Conservation (phyloP, 441 rosid genomes). For the Croton setiger region DNA sequence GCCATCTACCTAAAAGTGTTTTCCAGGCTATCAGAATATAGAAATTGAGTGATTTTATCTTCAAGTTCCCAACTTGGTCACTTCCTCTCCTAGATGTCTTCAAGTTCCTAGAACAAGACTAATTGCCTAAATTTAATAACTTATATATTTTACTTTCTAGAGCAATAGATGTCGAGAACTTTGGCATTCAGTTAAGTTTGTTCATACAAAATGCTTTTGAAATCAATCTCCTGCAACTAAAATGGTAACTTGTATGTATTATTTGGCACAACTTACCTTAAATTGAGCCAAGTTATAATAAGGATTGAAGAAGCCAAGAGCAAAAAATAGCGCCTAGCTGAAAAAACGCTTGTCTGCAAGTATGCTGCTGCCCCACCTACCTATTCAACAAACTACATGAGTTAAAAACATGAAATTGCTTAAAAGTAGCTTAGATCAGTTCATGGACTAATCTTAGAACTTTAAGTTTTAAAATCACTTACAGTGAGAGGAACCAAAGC, state of each 20-base stretch:
- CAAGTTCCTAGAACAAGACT: background rate
- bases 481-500: conserved; percentile 91
- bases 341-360: conserved; percentile 59
- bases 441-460: background rate
- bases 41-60: no score
- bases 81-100: background rate
- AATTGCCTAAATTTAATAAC: background rate
- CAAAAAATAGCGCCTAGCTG: conserved; percentile 41
- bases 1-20: background rate
- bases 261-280: conserved; percentile 45
- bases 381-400: conserved; percentile 26
- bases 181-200: no score
- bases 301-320: conserved; percentile 77
- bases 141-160: background rate
- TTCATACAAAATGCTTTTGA: no score
- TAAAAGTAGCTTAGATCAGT: background rate
- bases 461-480: conserved; percentile 24
- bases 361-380: conserved; percentile 80
- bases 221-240: no score
- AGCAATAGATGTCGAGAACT: background rate
- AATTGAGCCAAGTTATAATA: conserved; percentile 78
- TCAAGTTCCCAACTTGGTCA: no score
- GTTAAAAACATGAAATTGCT: background rate
- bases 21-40: background rate
- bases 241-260: no score